phyloP scores from a whole-genome alignment of 2,329 filamentous ascomycete genomes.

The Lachnellula arida region DNA sequence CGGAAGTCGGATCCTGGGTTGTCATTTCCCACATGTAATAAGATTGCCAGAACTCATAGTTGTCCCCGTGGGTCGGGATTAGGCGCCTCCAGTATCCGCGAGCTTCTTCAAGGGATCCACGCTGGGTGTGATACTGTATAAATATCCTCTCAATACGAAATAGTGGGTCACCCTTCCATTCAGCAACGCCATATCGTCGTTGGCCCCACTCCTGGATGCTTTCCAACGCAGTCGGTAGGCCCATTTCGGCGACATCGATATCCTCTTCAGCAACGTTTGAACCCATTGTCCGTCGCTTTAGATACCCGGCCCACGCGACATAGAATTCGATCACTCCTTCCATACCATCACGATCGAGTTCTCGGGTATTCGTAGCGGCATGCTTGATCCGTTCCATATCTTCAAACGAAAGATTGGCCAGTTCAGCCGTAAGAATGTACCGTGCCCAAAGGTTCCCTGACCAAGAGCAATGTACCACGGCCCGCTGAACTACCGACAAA shows the following conservation, averaged over 20 bases:
- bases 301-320: slow-evolving; percentile 88
- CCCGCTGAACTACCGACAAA: slow-evolving; percentile 71
- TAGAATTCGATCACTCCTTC: slow-evolving; percentile 87
- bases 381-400: slow-evolving; percentile 90
- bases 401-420: slow-evolving; percentile 68
- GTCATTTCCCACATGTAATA: slow-evolving; percentile 89
- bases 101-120: slow-evolving; percentile 70
- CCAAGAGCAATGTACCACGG: slow-evolving; percentile 88
- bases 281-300: slow-evolving; percentile 79
- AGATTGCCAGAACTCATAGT: slow-evolving; percentile 88
- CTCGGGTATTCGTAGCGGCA: slow-evolving; percentile 77
- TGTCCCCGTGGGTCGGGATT: slow-evolving; percentile 62
- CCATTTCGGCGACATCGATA: slow-evolving; percentile 83
- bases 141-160: slow-evolving; percentile 89
- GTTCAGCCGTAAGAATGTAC: slow-evolving; percentile 79
- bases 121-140: slow-evolving; percentile 86
- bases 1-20: slow-evolving; percentile 33
- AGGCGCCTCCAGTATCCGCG: slow-evolving; percentile 73
- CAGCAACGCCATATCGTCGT: slow-evolving; percentile 63
- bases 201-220: slow-evolving; percentile 75
- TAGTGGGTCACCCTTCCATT: slow-evolving; percentile 79
- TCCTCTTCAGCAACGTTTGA: slow-evolving; percentile 73
- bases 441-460: slow-evolving; percentile 88
- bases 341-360: slow-evolving; percentile 82
- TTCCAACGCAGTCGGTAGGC: slow-evolving; percentile 79